Base-by-base conservation (phyloP, 352 stramenopile genomes). In the Salisapilia sapeloensis region DNA sequence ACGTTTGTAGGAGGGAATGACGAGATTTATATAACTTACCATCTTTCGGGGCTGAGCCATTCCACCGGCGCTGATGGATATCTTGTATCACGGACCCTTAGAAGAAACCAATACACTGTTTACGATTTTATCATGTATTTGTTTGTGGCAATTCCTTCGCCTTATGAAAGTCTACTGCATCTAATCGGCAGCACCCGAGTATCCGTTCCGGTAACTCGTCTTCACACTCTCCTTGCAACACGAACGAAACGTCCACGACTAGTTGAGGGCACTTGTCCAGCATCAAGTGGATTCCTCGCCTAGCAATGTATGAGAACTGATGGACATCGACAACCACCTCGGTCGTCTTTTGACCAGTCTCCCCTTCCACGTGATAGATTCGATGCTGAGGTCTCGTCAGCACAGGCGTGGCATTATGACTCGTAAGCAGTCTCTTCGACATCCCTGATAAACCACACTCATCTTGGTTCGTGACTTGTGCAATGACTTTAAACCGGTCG, bases 141-240 rank as follows among this genome's bases (percentile, higher is more conserved):
- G 44, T 63, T 13, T 27, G 47, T 15, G 66, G 60, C 24, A 89
- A 42, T 8, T 58, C 44, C 41, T 62, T 61, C 1, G 78, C 75
- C 17, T 69, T 60, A 13, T 64, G 31, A 7, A 87, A 51, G 33
- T 91, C 75, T 1, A 81, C 36, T 26, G 59, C 56, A 38, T 89
- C 70, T 16, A 92, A 56, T 18, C 77, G 67, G 35, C 67, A 85
- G 40, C 78, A 87, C 22, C 71, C 79, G 2, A 93, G 53, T 24
- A 90, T 61, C 41, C 77, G 70, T 46, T 93, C 79, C 1, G 79
- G 79, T 16, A 93, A 43, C 34, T 93, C 77, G 18, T 91, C 70
- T 13, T 92, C 72, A 1, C 64, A 70, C 43, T 93, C 77, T 20
- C 79, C 77, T 42, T 92, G 74, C 9, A 93, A 54, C 11, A 90